Evolutionary conservation across 306 rosid species (phyloP).

Genomic region (Cucurbita maxima): DNA sequence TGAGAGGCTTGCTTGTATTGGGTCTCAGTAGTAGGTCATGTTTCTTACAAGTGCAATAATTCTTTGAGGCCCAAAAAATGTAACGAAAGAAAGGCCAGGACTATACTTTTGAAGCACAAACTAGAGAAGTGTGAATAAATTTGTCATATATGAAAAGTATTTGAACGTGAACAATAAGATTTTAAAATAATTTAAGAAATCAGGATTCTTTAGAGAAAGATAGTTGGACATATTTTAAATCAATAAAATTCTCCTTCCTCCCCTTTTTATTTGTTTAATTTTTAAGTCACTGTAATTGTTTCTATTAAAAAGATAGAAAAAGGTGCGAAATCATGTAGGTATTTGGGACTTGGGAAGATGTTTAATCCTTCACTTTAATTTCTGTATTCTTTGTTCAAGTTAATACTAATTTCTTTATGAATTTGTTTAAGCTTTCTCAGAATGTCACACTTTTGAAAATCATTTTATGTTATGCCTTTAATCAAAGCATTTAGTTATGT

Average conservation of each 20-base stretch:
- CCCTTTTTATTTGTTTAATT: neutral
- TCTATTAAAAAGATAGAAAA: no score
- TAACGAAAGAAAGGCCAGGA: neutral
- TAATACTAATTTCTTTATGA: neutral
- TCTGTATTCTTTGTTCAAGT: neutral
- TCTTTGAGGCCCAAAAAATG: neutral
- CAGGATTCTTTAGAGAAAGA: neutral
- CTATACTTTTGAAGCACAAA: neutral
- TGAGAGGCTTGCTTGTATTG: neutral
- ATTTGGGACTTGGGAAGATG: neutral
- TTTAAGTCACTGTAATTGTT: neutral
- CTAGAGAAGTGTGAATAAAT: neutral
- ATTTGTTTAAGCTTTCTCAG: neutral
- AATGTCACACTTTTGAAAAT: neutral
- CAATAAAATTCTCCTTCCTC: neutral
- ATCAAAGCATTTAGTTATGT: slow-evolving; percentile 13
- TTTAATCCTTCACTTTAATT: neutral
- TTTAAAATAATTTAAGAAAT: neutral
- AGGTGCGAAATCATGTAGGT: no score
- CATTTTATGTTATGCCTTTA: slow-evolving; percentile 11
- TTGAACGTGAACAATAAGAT: neutral
- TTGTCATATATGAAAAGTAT: neutral
- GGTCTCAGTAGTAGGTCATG: neutral
- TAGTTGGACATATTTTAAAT: neutral
- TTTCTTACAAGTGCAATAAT: neutral